A percentile compares a stretch with the other conserved stretches of the same genome.
Conservation (phyloP, 495 filamentous ascomycete species). For the Echria macrotheca region DNA sequence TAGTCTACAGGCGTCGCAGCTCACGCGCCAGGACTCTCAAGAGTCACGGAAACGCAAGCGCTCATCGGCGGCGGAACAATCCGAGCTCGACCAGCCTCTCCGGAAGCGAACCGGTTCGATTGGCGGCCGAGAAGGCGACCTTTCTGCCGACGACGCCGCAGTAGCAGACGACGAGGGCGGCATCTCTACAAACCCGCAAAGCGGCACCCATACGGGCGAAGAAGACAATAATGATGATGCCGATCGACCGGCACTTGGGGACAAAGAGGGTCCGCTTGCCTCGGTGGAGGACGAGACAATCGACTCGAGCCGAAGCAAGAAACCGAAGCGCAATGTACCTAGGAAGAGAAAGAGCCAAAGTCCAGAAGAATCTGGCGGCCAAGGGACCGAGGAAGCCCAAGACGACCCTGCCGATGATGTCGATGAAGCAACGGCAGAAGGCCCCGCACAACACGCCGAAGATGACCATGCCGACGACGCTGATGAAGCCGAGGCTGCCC, state of each 20-base stretch:
- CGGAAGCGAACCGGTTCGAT: slow-evolving; percentile 55
- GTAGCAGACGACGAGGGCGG: slow-evolving; percentile 38
- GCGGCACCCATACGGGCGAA: slow-evolving; percentile 36
- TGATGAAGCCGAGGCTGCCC: slow-evolving; percentile 47
- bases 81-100: slow-evolving; percentile 45
- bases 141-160: slow-evolving; percentile 34
- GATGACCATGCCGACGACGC: slow-evolving; percentile 45
- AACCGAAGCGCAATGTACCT: slow-evolving; percentile 33
- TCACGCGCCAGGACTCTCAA: slow-evolving; percentile 18
- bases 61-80: slow-evolving; percentile 37
- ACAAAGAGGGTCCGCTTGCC: slow-evolving; percentile 21
- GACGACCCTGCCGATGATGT: slow-evolving; percentile 19
- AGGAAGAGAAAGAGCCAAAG: slow-evolving; percentile 37
- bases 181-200: slow-evolving; percentile 33
- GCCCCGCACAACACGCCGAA: slow-evolving; percentile 38
- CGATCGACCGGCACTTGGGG: slow-evolving; percentile 11
- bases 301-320: slow-evolving; percentile 26
- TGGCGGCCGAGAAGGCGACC: slow-evolving; percentile 22
- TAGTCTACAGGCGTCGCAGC: slow-evolving; percentile 13
- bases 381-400: slow-evolving; percentile 26
- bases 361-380: slow-evolving; percentile 22
- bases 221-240: slow-evolving; percentile 32
- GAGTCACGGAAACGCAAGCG: slow-evolving; percentile 51
- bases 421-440: slow-evolving; percentile 27
- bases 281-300: slow-evolving; percentile 24